Evolutionary conservation across 2,329 filamentous ascomycete genomes (phyloP).

Genomic region (Fusarium anthophilum): DNA sequence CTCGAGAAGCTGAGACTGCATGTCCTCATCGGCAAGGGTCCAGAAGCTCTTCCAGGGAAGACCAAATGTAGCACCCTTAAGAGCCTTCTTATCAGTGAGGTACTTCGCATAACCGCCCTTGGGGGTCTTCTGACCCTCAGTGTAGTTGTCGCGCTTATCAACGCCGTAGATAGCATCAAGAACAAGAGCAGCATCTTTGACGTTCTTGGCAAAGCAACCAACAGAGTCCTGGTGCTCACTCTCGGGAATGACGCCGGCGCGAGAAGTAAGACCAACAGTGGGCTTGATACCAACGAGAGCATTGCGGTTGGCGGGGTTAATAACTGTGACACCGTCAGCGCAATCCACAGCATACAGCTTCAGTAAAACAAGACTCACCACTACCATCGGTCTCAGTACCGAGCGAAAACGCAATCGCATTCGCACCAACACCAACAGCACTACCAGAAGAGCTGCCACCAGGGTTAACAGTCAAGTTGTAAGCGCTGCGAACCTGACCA

Average conservation of each 20-base stretch:
- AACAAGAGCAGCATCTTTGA: constrained; percentile 73
- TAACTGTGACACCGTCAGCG: constrained; percentile 55
- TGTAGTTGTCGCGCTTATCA: constrained; percentile 73
- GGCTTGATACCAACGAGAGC: constrained; percentile 79
- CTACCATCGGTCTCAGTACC: constrained; percentile 81
- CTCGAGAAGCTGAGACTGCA: constrained; percentile 61
- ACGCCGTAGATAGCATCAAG: constrained; percentile 75
- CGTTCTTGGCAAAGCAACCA: constrained; percentile 72
- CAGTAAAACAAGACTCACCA: constrained; percentile 49
- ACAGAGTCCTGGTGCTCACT: constrained; percentile 74
- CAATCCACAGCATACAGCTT: background rate
- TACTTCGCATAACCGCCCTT: constrained; percentile 65
- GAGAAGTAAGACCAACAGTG: constrained; percentile 76
- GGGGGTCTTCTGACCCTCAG: constrained; percentile 65
- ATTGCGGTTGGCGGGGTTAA: constrained; percentile 76
- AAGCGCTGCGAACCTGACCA: constrained; percentile 71
- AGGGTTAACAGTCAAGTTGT: constrained; percentile 74
- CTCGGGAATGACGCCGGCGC: constrained; percentile 72
- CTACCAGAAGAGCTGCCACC: constrained; percentile 76
- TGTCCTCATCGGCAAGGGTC: constrained; percentile 65
- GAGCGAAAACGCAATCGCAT: constrained; percentile 69
- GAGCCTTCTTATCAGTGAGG: constrained; percentile 60
- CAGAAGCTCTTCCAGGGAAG: constrained; percentile 79
- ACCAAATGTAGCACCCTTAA: constrained; percentile 72
- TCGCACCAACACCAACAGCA: constrained; percentile 70